A percentile compares a stretch with the other conserved stretches of the same genome.
These are phyloP conservation scores for Vanrija humicola DNA, from an alignment of 1,284 basidiomycete genomes.

Conservation along the genomic window DNA sequence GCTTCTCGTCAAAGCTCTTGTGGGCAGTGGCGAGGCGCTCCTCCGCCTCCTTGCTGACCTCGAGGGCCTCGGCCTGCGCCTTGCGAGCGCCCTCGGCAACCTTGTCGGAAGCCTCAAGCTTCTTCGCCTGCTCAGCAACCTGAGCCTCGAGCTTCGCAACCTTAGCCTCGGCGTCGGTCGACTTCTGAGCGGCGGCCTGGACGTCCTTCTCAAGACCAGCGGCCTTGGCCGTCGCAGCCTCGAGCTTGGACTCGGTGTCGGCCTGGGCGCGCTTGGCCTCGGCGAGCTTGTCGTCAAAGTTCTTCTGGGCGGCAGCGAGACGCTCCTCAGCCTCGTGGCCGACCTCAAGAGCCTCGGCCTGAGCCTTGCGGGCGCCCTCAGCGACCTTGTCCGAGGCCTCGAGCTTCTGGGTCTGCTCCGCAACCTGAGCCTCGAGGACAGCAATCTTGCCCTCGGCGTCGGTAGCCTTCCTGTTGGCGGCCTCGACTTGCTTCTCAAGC, in stretches of 20 bases:
- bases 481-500: not conserved
- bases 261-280: not conserved
- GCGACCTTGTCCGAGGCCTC: conserved; percentile 8
- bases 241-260: not conserved
- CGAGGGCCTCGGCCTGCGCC: too few species aligned
- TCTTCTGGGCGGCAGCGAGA: too few species aligned
- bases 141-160: not conserved
- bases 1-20: not conserved
- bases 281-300: not conserved
- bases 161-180: not conserved
- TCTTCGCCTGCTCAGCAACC: not conserved
- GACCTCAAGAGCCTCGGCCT: too few species aligned
- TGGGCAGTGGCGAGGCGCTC: too few species aligned
- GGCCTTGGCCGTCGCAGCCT: conserved; percentile 11
- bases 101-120: not conserved
- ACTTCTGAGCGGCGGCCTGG: conserved; percentile 1
- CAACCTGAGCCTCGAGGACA: conserved; percentile 15
- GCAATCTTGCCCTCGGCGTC: not conserved
- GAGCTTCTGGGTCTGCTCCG: conserved; percentile 10
- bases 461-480: not conserved
- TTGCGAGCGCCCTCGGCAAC: conserved; percentile 12
- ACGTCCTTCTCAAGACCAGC: conserved; percentile 16
- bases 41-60: too few species aligned
- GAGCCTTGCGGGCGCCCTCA: conserved; percentile 10
- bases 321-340: too few species aligned